Evolutionary conservation across 441 rosid species (phyloP).

Genomic region (Oxalis stricta): DNA sequence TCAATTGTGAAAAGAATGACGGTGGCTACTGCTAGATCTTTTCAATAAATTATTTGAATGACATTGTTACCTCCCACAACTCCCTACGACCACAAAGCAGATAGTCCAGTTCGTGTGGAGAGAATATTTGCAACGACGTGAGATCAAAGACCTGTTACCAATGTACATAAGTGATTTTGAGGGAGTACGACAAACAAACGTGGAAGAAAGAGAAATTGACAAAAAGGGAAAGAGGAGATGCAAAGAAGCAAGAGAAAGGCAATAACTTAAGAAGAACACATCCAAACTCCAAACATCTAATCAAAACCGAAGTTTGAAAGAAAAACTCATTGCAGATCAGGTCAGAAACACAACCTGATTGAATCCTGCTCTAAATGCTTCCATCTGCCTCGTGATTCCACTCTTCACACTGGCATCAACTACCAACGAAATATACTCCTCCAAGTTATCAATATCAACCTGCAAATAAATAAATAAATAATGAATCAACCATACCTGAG

Average conservation of each 20-base stretch:
- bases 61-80: slow-evolving; percentile 77
- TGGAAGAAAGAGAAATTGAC: slow-evolving; percentile 1
- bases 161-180: too few relatives aligned
- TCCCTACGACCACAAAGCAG: slow-evolving; percentile 97
- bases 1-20: slow-evolving; percentile 3
- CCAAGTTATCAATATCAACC: slow-evolving; percentile 76
- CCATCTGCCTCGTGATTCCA: slow-evolving; percentile 72
- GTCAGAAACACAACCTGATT: slow-evolving; percentile 54
- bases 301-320: too few relatives aligned
- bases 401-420: slow-evolving; percentile 87
- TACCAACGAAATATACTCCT: slow-evolving; percentile 71
- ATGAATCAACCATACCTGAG: not conserved
- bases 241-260: not conserved
- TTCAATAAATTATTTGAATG: not conserved
- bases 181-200: too few relatives aligned
- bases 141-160: slow-evolving; percentile 80
- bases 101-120: slow-evolving; percentile 81
- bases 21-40: slow-evolving; percentile 1
- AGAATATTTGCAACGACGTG: slow-evolving; percentile 87
- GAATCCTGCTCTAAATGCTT: slow-evolving; percentile 93
- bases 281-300: too few relatives aligned
- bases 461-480: slow-evolving; percentile 17
- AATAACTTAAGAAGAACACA: too few relatives aligned
- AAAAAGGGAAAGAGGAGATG: not conserved
- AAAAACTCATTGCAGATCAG: too few relatives aligned